Conservation (phyloP, 1,139 yeast genomes). For the Kazachstania sp. region DNA sequence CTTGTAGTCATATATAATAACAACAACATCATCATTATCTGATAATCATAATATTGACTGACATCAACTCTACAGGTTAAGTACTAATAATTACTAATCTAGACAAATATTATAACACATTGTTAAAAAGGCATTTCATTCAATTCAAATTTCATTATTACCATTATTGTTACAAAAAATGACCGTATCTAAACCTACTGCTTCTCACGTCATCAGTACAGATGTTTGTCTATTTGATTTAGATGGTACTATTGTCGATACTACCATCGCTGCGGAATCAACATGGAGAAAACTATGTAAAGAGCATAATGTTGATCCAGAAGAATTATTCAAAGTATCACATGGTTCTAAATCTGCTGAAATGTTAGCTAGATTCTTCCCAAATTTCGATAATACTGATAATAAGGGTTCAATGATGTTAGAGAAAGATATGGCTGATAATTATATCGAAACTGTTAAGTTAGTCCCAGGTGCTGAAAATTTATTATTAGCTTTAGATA, state of each 20-base stretch:
- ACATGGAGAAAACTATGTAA: conserved; percentile 61
- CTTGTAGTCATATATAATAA: no score
- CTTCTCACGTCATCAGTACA: conserved; percentile 11
- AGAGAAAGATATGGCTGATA: conserved; percentile 57
- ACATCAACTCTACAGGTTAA: no score
- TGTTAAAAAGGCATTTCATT: neutral
- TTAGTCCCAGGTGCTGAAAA: conserved; percentile 63
- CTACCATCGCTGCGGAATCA: conserved; percentile 64
- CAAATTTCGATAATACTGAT: conserved; percentile 51
- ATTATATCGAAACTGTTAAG: conserved; percentile 54
- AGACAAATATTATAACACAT: neutral
- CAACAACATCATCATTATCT: no score
- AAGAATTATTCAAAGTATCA: conserved; percentile 55
- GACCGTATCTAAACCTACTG: neutral
- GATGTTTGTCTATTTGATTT: conserved; percentile 50
- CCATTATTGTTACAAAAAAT: neutral
- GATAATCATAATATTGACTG: no score
- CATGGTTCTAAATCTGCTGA: conserved; percentile 72
- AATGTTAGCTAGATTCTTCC: conserved; percentile 55
- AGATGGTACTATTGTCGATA: conserved; percentile 69
- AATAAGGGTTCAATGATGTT: conserved; percentile 44
- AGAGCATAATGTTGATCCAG: conserved; percentile 56
- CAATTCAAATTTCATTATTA: neutral
- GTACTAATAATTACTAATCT: no score
- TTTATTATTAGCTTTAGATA: conserved; percentile 40